A percentile compares a stretch with the other conserved stretches of the same genome.
These are phyloP conservation scores for Psilocybe sp. DNA, from an alignment of 768 basidiomycete species.

Conservation along the genomic window DNA sequence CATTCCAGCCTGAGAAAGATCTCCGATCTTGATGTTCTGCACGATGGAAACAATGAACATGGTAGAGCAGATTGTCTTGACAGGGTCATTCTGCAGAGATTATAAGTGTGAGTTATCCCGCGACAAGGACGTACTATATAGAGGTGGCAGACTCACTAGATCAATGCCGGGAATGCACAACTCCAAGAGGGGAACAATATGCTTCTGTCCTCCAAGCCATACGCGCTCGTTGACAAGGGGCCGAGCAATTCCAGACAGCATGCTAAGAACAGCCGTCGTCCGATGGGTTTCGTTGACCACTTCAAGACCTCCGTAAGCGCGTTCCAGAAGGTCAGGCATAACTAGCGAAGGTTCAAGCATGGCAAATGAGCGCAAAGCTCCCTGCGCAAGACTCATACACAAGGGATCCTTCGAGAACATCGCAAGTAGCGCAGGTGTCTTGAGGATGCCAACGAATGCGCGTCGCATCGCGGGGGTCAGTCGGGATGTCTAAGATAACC, in stretches of 20 bases:
- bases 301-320: conserved; percentile 90
- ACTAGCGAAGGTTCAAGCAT: conserved; percentile 79
- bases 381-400: conserved; percentile 79
- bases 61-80: conserved; percentile 76
- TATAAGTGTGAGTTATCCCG: conserved; percentile 1
- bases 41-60: conserved; percentile 74
- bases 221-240: conserved; percentile 74
- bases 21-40: conserved; percentile 76
- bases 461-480: conserved; percentile 79
- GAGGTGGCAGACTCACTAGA: conserved; percentile 44
- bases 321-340: conserved; percentile 89
- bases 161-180: conserved; percentile 91
- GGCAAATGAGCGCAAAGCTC: conserved; percentile 73
- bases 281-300: conserved; percentile 93
- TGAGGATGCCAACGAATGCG: conserved; percentile 75
- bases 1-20: conserved; percentile 63
- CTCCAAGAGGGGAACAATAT: conserved; percentile 84
- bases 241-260: conserved; percentile 72
- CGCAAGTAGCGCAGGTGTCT: conserved; percentile 84
- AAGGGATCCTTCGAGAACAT: conserved; percentile 88
- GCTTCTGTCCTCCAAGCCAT: conserved; percentile 87
- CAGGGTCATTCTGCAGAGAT: conserved; percentile 64
- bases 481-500: conserved; percentile 53
- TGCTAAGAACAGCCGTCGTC: conserved; percentile 87
- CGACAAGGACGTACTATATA: not conserved